These are phyloP conservation scores for Cryphonectria nitschkei DNA, from an alignment of 2,329 filamentous ascomycete species.

Conservation along the genomic window DNA sequence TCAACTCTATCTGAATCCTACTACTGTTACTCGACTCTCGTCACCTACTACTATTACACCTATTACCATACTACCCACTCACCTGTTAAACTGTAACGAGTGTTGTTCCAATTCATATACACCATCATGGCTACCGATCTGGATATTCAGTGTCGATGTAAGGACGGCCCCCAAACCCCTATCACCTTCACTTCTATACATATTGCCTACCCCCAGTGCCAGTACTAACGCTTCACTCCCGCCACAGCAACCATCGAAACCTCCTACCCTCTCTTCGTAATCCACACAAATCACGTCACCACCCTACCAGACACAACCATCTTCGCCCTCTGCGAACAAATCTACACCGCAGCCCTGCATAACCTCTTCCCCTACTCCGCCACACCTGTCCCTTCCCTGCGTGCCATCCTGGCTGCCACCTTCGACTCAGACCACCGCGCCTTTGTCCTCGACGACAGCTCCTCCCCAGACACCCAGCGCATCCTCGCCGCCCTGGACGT, in stretches of 20 bases:
- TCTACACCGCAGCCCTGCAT: slow-evolving; percentile 34
- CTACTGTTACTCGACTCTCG: not conserved
- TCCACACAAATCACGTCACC: slow-evolving; percentile 35
- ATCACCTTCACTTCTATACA: not conserved
- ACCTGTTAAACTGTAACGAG: not conserved
- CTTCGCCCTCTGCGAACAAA: slow-evolving; percentile 34
- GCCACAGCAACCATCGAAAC: slow-evolving; percentile 37
- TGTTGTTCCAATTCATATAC: not conserved
- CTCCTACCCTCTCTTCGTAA: slow-evolving; percentile 34
- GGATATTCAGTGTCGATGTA: slow-evolving; percentile 30
- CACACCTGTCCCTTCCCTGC: slow-evolving; percentile 30
- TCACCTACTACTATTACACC: not conserved
- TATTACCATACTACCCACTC: not conserved
- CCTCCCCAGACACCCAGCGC: slow-evolving; percentile 26
- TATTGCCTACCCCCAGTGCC: not conserved
- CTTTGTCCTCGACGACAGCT: slow-evolving; percentile 37
- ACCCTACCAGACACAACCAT: slow-evolving; percentile 36
- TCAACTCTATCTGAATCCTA: not conserved
- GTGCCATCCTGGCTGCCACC: slow-evolving; percentile 38
- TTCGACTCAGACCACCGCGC: slow-evolving; percentile 40
- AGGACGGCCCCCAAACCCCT: not conserved
- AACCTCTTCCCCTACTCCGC: slow-evolving; percentile 31
- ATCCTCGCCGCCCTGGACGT: slow-evolving; percentile 38
- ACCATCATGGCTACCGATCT: slow-evolving; percentile 17
- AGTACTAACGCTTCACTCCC: not conserved